Conservation (phyloP, 306 rosid genomes). For the Dalbergia cultrata region DNA sequence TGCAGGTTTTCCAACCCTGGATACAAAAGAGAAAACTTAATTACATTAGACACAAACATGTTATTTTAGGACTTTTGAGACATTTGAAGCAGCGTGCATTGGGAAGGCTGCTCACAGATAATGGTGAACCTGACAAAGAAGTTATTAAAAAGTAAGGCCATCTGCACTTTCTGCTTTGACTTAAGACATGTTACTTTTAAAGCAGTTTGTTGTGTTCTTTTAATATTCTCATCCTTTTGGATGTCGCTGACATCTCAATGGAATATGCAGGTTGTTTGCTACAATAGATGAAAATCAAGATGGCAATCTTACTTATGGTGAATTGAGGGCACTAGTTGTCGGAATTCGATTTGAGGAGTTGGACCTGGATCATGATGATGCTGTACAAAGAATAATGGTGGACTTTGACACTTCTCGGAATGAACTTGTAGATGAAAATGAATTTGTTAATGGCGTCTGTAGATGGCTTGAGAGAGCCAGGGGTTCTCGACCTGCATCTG, state of each 20-base stretch:
- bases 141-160: conserved; percentile 65
- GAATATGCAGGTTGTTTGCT: conserved; percentile 65
- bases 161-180: conserved; percentile 38
- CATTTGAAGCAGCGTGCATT: conserved; percentile 67
- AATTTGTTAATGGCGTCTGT: conserved; percentile 66
- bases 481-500: conserved; percentile 45
- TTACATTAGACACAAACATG: conserved; percentile 77
- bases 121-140: conserved; percentile 71
- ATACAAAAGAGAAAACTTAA: conserved; percentile 77
- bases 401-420: conserved; percentile 75
- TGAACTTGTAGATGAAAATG: conserved; percentile 48
- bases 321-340: conserved; percentile 76
- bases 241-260: conserved; percentile 38
- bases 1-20: conserved; percentile 96
- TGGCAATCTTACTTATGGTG: conserved; percentile 60
- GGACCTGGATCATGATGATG: conserved; percentile 72
- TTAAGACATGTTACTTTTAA: conserved; percentile 11
- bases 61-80: conserved; percentile 73
- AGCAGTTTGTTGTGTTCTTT: conserved; percentile 28
- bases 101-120: conserved; percentile 69
- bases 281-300: conserved; percentile 64
- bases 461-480: conserved; percentile 70
- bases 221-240: conserved; percentile 3
- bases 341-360: conserved; percentile 78
- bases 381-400: conserved; percentile 60